Percentiles rank a stretch among this genome's conserved stretches.
Conservation (phyloP, 768 basidiomycete genomes). For the Artomyces pyxidatus region DNA sequence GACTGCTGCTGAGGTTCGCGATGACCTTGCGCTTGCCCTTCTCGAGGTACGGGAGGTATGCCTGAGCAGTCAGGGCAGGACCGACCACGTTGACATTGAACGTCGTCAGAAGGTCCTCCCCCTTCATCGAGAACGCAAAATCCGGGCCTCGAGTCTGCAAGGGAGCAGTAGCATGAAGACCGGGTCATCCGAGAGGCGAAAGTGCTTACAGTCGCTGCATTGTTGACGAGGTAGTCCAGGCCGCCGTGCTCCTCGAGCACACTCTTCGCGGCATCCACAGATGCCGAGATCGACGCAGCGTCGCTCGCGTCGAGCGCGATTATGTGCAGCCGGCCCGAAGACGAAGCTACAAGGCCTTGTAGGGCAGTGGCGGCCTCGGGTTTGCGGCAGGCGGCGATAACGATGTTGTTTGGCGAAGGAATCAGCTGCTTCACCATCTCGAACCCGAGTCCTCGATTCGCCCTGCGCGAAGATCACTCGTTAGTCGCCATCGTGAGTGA, state of each 20-base stretch:
- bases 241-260: conserved; percentile 22
- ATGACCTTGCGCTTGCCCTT: conserved; percentile 25
- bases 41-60: conserved; percentile 27
- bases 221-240: conserved; percentile 34
- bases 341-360: conserved; percentile 16
- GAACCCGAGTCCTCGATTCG: conserved; percentile 25
- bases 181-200: too few relatives aligned
- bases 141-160: conserved; percentile 20
- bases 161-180: background rate
- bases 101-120: conserved; percentile 16
- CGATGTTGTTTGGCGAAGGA: conserved; percentile 15
- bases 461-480: conserved; percentile 6
- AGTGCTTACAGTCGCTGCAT: conserved; percentile 28
- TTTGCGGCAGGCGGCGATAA: conserved; percentile 26
- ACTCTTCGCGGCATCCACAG: conserved; percentile 17
- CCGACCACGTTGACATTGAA: conserved; percentile 28
- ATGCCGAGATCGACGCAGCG: conserved; percentile 20
- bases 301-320: conserved; percentile 24
- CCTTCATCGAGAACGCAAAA: conserved; percentile 20
- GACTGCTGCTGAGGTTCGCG: conserved; percentile 25
- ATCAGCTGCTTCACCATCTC: conserved; percentile 21
- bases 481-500: background rate
- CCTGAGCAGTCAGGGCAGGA: conserved; percentile 26
- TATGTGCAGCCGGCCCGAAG: conserved; percentile 25
- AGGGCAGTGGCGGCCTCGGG: conserved; percentile 18